A percentile compares a stretch with the other conserved stretches of the same genome.
phyloP scores from a whole-genome alignment of 768 basidiomycete genomes.

The Cyclocybe aegerita region DNA sequence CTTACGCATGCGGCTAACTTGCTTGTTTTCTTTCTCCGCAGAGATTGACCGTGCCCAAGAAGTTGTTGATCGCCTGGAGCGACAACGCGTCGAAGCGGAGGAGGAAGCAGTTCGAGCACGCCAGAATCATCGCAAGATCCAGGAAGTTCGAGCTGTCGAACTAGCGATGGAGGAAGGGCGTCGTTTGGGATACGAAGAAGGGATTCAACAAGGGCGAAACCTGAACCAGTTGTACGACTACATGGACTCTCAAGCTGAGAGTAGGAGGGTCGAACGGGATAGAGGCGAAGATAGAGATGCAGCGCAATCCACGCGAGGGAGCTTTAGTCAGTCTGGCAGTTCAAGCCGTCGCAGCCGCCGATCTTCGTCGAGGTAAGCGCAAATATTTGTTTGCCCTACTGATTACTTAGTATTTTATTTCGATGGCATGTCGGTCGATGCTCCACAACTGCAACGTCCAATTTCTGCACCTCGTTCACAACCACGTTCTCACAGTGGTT shows the following conservation, averaged over 20 bases:
- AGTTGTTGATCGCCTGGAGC: constrained; percentile 46
- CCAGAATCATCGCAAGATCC: constrained; percentile 42
- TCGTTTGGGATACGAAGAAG: constrained; percentile 50
- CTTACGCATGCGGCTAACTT: too few species aligned
- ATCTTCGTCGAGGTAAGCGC: too few species aligned
- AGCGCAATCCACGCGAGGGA: too few species aligned
- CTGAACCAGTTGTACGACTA: constrained; percentile 9
- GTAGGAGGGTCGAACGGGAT: neutral
- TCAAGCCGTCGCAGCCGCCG: too few species aligned
- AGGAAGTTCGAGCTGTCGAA: constrained; percentile 46
- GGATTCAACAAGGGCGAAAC: constrained; percentile 31
- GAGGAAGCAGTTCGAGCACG: constrained; percentile 43
- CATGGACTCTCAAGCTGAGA: constrained; percentile 7
- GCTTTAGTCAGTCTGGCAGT: too few species aligned
- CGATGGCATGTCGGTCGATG: too few species aligned
- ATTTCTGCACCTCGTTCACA: neutral
- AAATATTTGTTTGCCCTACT: too few species aligned
- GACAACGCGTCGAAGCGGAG: constrained; percentile 49
- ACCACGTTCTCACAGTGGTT: neutral
- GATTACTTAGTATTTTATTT: too few species aligned
- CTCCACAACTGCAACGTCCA: neutral
- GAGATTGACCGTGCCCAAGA: constrained; percentile 58
- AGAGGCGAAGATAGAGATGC: neutral
- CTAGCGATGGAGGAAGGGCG: constrained; percentile 55
- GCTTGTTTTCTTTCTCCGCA: neutral